These are phyloP conservation scores for Pyricularia sp. DNA, from an alignment of 2,329 filamentous ascomycete species.

Conservation along the genomic window DNA sequence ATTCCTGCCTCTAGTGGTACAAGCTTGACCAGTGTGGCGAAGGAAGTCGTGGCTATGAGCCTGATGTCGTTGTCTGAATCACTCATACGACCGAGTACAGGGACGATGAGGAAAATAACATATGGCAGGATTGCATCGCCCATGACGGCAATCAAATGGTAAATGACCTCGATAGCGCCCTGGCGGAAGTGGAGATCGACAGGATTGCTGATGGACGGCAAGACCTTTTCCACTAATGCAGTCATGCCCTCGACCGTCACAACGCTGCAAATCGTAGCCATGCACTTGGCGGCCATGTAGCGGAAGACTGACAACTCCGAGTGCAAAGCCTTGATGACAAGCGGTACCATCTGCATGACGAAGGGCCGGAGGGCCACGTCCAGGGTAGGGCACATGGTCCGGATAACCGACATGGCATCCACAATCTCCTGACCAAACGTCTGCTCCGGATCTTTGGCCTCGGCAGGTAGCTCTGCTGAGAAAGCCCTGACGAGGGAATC, in stretches of 20 bases:
- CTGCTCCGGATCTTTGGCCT: slow-evolving; percentile 64
- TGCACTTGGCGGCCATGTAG: slow-evolving; percentile 94
- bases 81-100: slow-evolving; percentile 94
- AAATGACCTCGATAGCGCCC: slow-evolving; percentile 89
- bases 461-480: slow-evolving; percentile 56
- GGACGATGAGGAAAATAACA: slow-evolving; percentile 97
- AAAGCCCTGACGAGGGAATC: slow-evolving; percentile 70
- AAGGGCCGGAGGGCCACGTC: slow-evolving; percentile 67
- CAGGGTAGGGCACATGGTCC: slow-evolving; percentile 88
- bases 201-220: slow-evolving; percentile 87
- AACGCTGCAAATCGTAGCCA: slow-evolving; percentile 94
- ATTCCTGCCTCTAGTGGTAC: slow-evolving; percentile 96
- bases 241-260: slow-evolving; percentile 95
- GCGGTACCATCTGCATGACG: slow-evolving; percentile 72
- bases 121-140: slow-evolving; percentile 93
- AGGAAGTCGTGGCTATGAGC: slow-evolving; percentile 89
- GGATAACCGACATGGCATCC: slow-evolving; percentile 85
- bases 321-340: slow-evolving; percentile 80
- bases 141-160: slow-evolving; percentile 97
- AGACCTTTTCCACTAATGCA: slow-evolving; percentile 82
- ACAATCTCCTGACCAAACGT: slow-evolving; percentile 85
- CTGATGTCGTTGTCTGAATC: slow-evolving; percentile 95
- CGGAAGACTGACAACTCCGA: slow-evolving; percentile 85
- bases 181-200: slow-evolving; percentile 83
- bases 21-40: slow-evolving; percentile 92